These are phyloP conservation scores for Achlya hypogyna DNA, from an alignment of 352 stramenopile genomes.

Conservation along the genomic window DNA sequence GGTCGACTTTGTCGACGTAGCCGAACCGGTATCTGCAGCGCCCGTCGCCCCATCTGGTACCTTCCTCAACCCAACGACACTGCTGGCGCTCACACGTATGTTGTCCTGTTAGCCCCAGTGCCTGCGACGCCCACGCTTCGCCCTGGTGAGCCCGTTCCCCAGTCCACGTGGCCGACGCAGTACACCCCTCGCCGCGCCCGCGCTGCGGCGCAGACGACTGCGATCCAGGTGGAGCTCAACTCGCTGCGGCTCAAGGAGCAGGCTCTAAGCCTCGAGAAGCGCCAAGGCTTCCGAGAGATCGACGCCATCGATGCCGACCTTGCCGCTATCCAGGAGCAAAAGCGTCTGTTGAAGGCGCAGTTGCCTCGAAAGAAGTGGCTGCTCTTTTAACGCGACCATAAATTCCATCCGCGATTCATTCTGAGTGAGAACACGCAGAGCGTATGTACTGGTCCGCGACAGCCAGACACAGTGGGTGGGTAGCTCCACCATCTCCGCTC, in stretches of 20 bases:
- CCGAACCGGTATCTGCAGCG: slow-evolving; percentile 24
- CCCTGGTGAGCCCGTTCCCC: slow-evolving; percentile 15
- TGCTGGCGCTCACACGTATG: slow-evolving; percentile 27
- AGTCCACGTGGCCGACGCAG: slow-evolving; percentile 13
- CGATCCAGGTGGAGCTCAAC: slow-evolving; percentile 10
- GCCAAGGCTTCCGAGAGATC: slow-evolving; percentile 49
- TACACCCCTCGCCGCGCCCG: slow-evolving; percentile 10
- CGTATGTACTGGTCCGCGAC: too few species aligned
- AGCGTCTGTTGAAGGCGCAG: slow-evolving; percentile 52
- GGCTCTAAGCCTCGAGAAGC: slow-evolving; percentile 45
- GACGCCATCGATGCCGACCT: slow-evolving; percentile 76
- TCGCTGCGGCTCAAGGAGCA: slow-evolving; percentile 47
- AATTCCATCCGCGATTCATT: too few species aligned
- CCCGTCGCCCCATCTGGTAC: slow-evolving; percentile 19
- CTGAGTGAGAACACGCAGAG: too few species aligned
- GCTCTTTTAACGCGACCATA: slow-evolving; percentile 56
- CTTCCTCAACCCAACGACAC: too few species aligned
- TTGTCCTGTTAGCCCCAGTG: slow-evolving; percentile 34
- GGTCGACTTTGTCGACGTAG: slow-evolving; percentile 59
- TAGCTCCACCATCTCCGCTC: too few species aligned
- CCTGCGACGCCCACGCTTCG: slow-evolving; percentile 2
- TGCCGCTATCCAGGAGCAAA: slow-evolving; percentile 45
- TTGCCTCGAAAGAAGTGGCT: slow-evolving; percentile 71
- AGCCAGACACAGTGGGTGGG: too few species aligned
- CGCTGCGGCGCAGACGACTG: neutral